Evolutionary conservation across 371 early-diverging fungal genomes (phyloP).

Genomic region (Massospora cicadina): DNA sequence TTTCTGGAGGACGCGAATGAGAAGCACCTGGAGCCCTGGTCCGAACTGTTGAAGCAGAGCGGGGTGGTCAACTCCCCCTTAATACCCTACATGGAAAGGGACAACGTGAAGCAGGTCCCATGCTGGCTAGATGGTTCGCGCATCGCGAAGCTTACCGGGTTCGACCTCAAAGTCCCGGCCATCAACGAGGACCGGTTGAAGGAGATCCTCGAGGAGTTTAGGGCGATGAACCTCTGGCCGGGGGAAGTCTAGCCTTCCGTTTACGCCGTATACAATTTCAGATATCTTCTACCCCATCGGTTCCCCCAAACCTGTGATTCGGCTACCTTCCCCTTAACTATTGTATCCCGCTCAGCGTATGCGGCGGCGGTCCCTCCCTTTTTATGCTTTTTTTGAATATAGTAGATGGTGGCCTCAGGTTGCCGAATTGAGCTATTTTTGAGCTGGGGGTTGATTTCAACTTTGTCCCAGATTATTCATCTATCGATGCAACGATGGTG

Average conservation of each 20-base stretch:
- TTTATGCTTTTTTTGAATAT: too few relatives aligned
- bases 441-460: too few relatives aligned
- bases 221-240: constrained; percentile 7
- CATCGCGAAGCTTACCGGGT: not conserved
- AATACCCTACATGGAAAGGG: constrained; percentile 86
- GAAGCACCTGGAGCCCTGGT: constrained; percentile 69
- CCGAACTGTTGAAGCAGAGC: constrained; percentile 28
- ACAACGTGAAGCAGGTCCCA: constrained; percentile 16
- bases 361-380: too few relatives aligned
- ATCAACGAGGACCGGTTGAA: not conserved
- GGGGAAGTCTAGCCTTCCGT: not conserved
- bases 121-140: not conserved
- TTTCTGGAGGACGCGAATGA: constrained; percentile 83
- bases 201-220: not conserved
- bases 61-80: constrained; percentile 66
- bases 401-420: too few relatives aligned
- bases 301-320: too few relatives aligned
- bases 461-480: too few relatives aligned
- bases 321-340: too few relatives aligned
- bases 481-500: too few relatives aligned
- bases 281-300: too few relatives aligned
- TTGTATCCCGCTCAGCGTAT: too few relatives aligned
- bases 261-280: too few relatives aligned
- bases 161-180: not conserved
- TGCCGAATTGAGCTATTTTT: too few relatives aligned